Evolutionary conservation across 2,329 filamentous ascomycete species (phyloP).

Genomic region (Fonsecaea multimorphosa): DNA sequence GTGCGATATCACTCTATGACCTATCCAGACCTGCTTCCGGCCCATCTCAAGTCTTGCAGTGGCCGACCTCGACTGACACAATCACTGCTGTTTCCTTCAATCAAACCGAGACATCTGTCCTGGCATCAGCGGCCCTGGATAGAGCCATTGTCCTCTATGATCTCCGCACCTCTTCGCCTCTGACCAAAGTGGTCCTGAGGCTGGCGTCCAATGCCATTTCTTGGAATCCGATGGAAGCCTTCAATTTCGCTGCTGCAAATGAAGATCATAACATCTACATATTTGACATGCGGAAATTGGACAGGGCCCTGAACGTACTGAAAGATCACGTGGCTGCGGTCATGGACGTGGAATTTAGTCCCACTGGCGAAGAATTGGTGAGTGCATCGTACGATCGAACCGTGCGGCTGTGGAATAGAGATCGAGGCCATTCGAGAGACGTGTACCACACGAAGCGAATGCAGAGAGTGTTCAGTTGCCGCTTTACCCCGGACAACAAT

Average conservation of each 20-base stretch:
- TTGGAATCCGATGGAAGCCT: conserved; percentile 97
- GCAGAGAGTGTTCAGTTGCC: conserved; percentile 87
- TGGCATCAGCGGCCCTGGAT: conserved; percentile 85
- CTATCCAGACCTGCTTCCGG: conserved; percentile 76
- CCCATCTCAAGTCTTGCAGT: conserved; percentile 80
- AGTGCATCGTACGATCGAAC: conserved; percentile 88
- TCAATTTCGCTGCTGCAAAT: conserved; percentile 90
- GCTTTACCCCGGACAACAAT: conserved; percentile 86
- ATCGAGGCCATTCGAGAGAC: conserved; percentile 83
- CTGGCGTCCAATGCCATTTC: conserved; percentile 82
- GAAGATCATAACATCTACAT: conserved; percentile 94
- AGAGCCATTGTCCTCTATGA: conserved; percentile 90
- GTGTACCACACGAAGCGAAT: conserved; percentile 98
- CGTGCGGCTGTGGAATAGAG: conserved; percentile 81
- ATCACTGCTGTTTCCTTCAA: conserved; percentile 91
- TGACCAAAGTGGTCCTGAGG: conserved; percentile 79
- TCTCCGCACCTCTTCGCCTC: conserved; percentile 80
- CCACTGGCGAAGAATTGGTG: conserved; percentile 91
- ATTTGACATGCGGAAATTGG: conserved; percentile 93
- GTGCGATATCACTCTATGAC: conserved; percentile 85
- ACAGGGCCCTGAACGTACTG: conserved; percentile 83
- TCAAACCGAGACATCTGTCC: conserved; percentile 87
- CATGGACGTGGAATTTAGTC: conserved; percentile 95
- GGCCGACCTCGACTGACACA: conserved; percentile 88
- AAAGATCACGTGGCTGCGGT: conserved; percentile 91